Evolutionary conservation across 2,329 filamentous ascomycete genomes (phyloP).

Genomic region (Fusarium miscanthi): DNA sequence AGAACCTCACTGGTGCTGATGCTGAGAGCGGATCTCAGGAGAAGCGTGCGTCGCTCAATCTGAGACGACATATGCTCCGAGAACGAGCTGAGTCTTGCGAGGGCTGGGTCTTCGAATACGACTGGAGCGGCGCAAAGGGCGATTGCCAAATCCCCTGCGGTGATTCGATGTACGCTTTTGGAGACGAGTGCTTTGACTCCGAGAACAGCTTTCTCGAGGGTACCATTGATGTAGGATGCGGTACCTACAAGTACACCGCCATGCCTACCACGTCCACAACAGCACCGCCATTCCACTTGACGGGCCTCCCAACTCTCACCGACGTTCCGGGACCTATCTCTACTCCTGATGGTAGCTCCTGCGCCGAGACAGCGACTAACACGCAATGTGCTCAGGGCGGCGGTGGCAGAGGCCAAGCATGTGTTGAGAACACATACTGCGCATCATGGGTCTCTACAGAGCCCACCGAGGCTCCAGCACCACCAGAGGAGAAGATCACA

Average conservation of each 20-base stretch:
- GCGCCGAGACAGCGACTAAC: background rate
- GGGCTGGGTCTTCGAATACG: background rate
- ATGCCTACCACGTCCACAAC: background rate
- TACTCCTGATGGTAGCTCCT: background rate
- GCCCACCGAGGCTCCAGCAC: background rate
- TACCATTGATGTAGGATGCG: constrained; percentile 2
- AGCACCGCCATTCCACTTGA: background rate
- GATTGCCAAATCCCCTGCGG: background rate
- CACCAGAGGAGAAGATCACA: background rate
- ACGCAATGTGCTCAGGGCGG: background rate
- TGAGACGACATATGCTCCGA: background rate
- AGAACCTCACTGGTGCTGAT: background rate
- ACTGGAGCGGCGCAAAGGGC: background rate
- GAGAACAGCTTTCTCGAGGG: constrained; percentile 1
- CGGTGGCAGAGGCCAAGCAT: background rate
- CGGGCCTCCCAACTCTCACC: background rate
- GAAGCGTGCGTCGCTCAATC: background rate
- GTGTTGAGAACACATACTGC: constrained; percentile 7
- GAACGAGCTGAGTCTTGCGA: background rate
- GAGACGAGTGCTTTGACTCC: constrained; percentile 4
- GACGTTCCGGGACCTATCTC: background rate
- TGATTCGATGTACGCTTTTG: constrained; percentile 1
- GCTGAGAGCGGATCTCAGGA: background rate
- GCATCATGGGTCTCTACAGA: background rate
- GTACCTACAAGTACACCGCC: background rate